Base-by-base conservation (phyloP, 2,329 filamentous ascomycete genomes). In the Tolypocladium cylindrosporum region DNA sequence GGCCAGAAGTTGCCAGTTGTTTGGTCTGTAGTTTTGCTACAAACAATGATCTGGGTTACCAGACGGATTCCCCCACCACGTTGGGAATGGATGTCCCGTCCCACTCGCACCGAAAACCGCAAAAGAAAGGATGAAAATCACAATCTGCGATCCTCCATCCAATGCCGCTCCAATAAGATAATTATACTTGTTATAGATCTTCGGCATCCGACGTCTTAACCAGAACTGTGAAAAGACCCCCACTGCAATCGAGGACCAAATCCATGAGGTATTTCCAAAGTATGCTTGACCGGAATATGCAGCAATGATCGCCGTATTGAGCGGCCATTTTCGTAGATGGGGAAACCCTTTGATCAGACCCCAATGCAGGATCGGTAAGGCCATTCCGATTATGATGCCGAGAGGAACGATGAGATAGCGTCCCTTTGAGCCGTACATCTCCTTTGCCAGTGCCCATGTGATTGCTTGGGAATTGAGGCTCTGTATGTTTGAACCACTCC, bases 401-500 rank as follows among this genome's bases (percentile, higher is more conserved):
- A 78, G 62, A 0, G 75, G 73, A 0, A 78, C 69, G 63, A 64
- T 55, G 54, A 69, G 63, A 59, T 76, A 77, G 19, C 65, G 68
- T 0, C 66, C 66, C 16, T 69, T 72, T 34, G 73, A 60, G 51
- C 67, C 70, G 64, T 77, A 79, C 61, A 79, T 68, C n/a, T 74
- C 63, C 45, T 72, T 69, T 7, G 75, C 72, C n/a, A 77, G 66
- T 3, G 67, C 57, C 66, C 66, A 68, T 0, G 66, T 65, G 7
- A 66, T 63, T 1, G 66, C 65, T 27, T 64, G 60, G 0, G 75
- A 71, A 59, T 80, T 80, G 66, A 73, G 72, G 6, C 69, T 69
- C 61, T 81, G 77, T 10, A 80, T 70, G n/a, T 71, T 71, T 1
- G 76, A 73, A 19, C 79, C 77, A 34, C 73, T 76, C 77, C 78